Evolutionary conservation across 345 rosid genomes (phyloP).

Genomic region (Camelina sativa): DNA sequence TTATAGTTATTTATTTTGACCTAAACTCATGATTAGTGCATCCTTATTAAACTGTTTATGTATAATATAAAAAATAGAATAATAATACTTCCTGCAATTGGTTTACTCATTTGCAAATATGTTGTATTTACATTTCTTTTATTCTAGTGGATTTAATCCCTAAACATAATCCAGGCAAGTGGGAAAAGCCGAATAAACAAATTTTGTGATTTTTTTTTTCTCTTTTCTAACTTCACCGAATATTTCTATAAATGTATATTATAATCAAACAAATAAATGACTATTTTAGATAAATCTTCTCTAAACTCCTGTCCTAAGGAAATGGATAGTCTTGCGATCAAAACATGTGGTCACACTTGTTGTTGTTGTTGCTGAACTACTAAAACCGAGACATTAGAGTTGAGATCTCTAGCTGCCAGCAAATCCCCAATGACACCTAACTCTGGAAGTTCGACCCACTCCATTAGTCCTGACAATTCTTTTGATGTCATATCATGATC

Average conservation of each 20-base stretch:
- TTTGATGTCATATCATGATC: conserved; percentile 20
- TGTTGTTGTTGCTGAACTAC: conserved; percentile 37
- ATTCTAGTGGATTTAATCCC: too few relatives aligned
- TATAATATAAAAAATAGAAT: too few relatives aligned
- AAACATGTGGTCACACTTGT: neutral
- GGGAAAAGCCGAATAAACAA: neutral
- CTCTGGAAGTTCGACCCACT: conserved; percentile 40
- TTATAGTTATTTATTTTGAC: too few relatives aligned
- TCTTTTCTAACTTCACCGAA: neutral
- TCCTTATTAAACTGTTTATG: too few relatives aligned
- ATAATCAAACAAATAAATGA: neutral
- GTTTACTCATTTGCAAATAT: too few relatives aligned
- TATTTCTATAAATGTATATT: too few relatives aligned
- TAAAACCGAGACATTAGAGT: conserved; percentile 31
- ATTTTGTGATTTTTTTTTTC: neutral
- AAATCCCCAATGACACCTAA: conserved; percentile 40
- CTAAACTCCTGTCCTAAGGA: neutral
- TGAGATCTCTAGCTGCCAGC: conserved; percentile 31
- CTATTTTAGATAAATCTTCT: neutral
- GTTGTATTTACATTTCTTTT: too few relatives aligned
- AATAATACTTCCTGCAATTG: too few relatives aligned
- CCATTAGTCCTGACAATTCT: conserved; percentile 15
- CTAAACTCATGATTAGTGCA: too few relatives aligned
- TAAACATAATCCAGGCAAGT: too few relatives aligned
- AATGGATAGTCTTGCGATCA: neutral